phyloP scores from a whole-genome alignment of 208 protist species.

The Tritrichomonas musculus region DNA sequence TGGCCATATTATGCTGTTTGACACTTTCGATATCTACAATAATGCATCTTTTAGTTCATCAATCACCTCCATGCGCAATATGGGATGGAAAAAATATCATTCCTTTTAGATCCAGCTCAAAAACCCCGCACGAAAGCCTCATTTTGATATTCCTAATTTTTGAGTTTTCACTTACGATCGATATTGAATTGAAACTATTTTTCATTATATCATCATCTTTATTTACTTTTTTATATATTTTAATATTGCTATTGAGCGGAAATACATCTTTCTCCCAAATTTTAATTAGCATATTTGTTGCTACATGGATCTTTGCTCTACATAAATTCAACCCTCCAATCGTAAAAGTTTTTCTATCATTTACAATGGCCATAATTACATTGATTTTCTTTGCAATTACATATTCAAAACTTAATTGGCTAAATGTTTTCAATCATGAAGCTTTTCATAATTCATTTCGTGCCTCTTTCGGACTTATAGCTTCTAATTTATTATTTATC shows the following conservation, averaged over 20 bases:
- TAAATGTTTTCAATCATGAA: neutral
- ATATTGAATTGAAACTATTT: neutral
- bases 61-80: neutral
- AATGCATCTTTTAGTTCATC: neutral
- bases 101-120: too few relatives aligned
- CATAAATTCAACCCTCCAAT: neutral
- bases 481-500: neutral
- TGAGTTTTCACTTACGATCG: neutral
- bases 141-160: neutral
- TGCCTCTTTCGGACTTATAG: neutral
- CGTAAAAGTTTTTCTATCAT: neutral
- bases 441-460: neutral
- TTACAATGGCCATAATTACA: neutral
- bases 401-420: neutral
- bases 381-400: neutral
- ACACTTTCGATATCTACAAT: neutral
- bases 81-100: neutral
- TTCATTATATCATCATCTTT: neutral
- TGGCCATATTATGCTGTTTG: neutral
- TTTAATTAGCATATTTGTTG: neutral
- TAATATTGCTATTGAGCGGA: neutral
- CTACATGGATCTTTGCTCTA: neutral
- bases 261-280: neutral
- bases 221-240: neutral
- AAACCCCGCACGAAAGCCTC: neutral